phyloP scores from a whole-genome alignment of 1,284 basidiomycete genomes.

The Phellinidium pouzarii region DNA sequence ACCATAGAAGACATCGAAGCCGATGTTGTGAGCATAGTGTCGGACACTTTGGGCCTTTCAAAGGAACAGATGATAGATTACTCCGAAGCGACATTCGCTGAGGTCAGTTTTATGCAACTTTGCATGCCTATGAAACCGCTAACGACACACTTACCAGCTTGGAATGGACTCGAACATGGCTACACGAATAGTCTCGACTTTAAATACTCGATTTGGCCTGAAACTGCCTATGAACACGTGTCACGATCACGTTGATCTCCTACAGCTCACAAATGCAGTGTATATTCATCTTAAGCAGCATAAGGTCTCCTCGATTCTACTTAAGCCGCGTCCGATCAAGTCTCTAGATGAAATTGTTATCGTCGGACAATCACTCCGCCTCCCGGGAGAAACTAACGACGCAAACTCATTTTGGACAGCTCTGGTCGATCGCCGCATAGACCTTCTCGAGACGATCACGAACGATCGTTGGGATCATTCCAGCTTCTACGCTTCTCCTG shows the following conservation, averaged over 20 bases:
- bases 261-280: conserved; percentile 25
- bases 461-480: conserved; percentile 32
- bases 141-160: background rate
- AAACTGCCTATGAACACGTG: conserved; percentile 30
- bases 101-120: conserved; percentile 21
- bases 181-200: conserved; percentile 27
- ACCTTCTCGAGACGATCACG: conserved; percentile 28
- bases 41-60: conserved; percentile 12
- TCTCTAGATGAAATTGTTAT: conserved; percentile 28
- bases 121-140: background rate
- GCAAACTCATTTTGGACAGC: conserved; percentile 30
- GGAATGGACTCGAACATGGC: conserved; percentile 27
- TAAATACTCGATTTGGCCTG: conserved; percentile 27
- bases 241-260: conserved; percentile 29
- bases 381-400: conserved; percentile 30
- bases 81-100: conserved; percentile 29
- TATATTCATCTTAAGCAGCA: conserved; percentile 19
- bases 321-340: background rate
- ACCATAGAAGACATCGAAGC: conserved; percentile 5
- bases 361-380: conserved; percentile 31
- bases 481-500: conserved; percentile 25
- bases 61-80: conserved; percentile 9
- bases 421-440: conserved; percentile 27
- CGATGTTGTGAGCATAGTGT: conserved; percentile 7
- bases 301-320: conserved; percentile 11